Evolutionary conservation across 495 filamentous ascomycete genomes (phyloP), one percentile per base, ranked within the genome.

Genomic region (Penicillium odoratum): DNA sequence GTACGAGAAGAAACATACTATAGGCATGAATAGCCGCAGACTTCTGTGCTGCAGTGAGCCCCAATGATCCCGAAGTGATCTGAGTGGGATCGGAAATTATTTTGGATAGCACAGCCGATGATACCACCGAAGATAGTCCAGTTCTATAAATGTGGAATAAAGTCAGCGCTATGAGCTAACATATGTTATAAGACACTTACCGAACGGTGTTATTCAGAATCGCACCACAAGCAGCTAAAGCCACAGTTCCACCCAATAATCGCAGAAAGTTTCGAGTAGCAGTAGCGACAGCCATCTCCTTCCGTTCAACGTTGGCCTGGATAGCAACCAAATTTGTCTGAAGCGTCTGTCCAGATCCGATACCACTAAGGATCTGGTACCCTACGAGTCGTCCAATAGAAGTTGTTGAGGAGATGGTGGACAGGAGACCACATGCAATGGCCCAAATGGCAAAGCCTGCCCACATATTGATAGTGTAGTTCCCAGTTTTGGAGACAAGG

Each of bases 271-370:
- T 55, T 21, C 52, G 11, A 10, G 52, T 55, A 11, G 52, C 40
- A 34, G 52, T 55, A n/a, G 42, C 52, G 25, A 55, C 52, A 34
- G 52, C 52, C 52, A 55, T 55, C 21, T 55, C 52, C 4, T 55
- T 55, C 16, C 40, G 45, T 25, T 55, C 9, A 25, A 55, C 52
- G 7, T 40, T 47, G 16, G 52, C 52, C 13, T 55, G 52, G 28
- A 55, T 45, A 28, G 52, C 52, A 30, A 55, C 38, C 3, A 55
- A 16, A 29, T 31, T 34, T 36, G 52, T 55, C 42, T 55, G 52
- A 8, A 55, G 30, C 13, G 52, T 55, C 42, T 55, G 52, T 5
- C 52, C 52, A 34, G 52, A 55, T 0, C 52, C 52, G 11, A 55
- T 16, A 10, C 38, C 52, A 36, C 52, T 55, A 6, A 55, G 29